Base-by-base conservation (phyloP, 768 basidiomycete species). In the Lentinula guzmanii region DNA sequence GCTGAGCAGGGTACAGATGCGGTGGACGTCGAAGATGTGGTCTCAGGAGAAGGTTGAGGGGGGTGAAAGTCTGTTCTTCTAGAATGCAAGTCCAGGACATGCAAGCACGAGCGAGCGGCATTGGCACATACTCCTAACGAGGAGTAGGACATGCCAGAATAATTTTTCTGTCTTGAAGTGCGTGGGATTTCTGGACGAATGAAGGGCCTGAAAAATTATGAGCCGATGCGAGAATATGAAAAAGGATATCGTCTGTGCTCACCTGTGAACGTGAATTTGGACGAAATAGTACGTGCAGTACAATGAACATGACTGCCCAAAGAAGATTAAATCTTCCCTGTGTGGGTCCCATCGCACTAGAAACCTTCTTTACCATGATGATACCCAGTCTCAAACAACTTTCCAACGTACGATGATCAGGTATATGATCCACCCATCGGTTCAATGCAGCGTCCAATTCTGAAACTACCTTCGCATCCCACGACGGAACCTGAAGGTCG, bases 391-490 rank as follows among this genome's bases (percentile, higher is more conserved):
- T 4, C 43, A 39, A 24, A 10, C 34, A 24, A 51, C 5, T 39
- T 3, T 6, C 18, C 73, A 66, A 61, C 67, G 8, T 31, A 74
- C 72, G 52, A 42, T 74, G 71, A 67, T 71, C 66, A 5, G 84
- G 84, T 4, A 86, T 75, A 6, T 75, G 67, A 52, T 84, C 80
- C 1, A 81, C 74, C 86, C 86, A 86, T n/a, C 77, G 73, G 61
- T 84, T 86, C 37, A 86, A 66, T 2, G 79, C 78, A 7, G 81
- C 81, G 69, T 86, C 85, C 11, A 86, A 41, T 33, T 60, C 51
- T 6, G 34, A 10, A 34, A 60, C 59, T 11, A 52, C 59, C 21
- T 35, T 39, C 16, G 39, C 37, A 31, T 60, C 41, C 48, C 46
- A 51, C 4, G 59, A 50, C 13, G 31, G 15, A 6, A 15, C 54